Base-by-base conservation (phyloP, 768 basidiomycete genomes). In the Suillus brevipes region DNA sequence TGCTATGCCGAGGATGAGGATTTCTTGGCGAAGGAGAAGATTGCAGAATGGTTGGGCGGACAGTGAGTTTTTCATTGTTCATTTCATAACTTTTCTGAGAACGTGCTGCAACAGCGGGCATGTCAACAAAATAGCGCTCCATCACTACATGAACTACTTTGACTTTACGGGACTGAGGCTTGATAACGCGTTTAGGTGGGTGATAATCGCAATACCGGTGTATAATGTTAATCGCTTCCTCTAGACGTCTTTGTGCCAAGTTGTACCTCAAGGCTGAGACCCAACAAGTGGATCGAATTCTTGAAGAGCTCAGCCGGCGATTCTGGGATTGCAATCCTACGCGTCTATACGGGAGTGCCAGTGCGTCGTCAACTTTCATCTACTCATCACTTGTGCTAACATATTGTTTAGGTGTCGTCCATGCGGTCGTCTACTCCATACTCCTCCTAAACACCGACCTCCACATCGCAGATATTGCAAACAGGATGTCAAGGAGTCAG, bases 401-500 rank as follows among this genome's bases (percentile, higher is more conserved):
- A 34, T 61, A 25, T 1, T 42, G 37, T 53, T 4, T 70, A 93
- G 96, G 92, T 68, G 87, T 98, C 66, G 92, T 99, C n/a, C 97
- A 99, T 69, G 92, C 94, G 2, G 91, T 96, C 57, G 85, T 94
- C 2, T 99, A 97, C 71, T 97, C 96, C 3, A 84, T 99, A 45
- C 80, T 99, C 0, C 84, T 99, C 38, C 85, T 99, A 60, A 99
- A 99, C 79, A 99, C 97, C 34, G 97, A 99, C 75, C 84, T 99
- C 40, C 97, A 99, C 76, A 90, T 99, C 60, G 97, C 96, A 38
- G 96, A 98, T 43, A 82, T 97, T 34, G 76, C 87, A 20, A 87
- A 84, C 4, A 89, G 93, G 66, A 99, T 99, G 97, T 95, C 97
- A 1, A 87, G 92, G 23, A 84, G 71, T 61, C 95, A 98, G 72